Conservation (phyloP, 2,329 filamentous ascomycete species). For the Coniochaeta pulveracea region DNA sequence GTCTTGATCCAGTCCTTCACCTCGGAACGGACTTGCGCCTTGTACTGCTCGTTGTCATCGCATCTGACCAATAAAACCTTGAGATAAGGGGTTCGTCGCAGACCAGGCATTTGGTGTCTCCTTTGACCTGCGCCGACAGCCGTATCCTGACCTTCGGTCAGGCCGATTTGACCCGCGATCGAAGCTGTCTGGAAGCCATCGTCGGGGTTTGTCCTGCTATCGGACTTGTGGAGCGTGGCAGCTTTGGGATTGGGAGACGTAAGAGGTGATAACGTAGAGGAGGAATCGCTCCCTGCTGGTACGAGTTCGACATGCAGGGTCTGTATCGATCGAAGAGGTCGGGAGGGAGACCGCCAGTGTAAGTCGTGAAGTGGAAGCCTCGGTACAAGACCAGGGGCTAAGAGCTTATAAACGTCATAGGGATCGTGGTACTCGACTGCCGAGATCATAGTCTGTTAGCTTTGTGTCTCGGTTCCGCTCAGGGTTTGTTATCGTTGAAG, state of each 20-base stretch:
- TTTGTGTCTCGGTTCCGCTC: no score
- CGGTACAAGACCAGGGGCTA: constrained; percentile 65
- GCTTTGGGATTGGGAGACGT: constrained; percentile 19
- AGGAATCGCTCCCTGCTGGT: constrained; percentile 42
- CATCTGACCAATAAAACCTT: constrained; percentile 84
- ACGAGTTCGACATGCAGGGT: constrained; percentile 84
- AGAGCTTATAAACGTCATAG: constrained; percentile 71
- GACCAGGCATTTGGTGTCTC: constrained; percentile 87
- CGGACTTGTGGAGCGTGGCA: constrained; percentile 16
- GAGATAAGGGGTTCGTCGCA: constrained; percentile 86
- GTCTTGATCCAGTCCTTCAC: constrained; percentile 86
- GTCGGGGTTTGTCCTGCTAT: constrained; percentile 24
- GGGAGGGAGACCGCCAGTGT: constrained; percentile 91
- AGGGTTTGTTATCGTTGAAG: no score
- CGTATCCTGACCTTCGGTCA: constrained; percentile 26
- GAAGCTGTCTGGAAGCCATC: constrained; percentile 52
- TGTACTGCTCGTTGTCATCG: constrained; percentile 94
- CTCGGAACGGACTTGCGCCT: constrained; percentile 62
- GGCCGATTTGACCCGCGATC: constrained; percentile 28
- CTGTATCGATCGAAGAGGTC: constrained; percentile 85
- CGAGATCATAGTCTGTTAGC: constrained; percentile 7
- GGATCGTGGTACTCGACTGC: constrained; percentile 95
- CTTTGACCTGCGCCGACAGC: constrained; percentile 19
- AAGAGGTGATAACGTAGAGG: constrained; percentile 21
- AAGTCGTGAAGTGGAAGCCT: constrained; percentile 82